A percentile compares a stretch with the other conserved stretches of the same genome.
Conservation (phyloP, 2,329 filamentous ascomycete species). For the Colletotrichum sp. region DNA sequence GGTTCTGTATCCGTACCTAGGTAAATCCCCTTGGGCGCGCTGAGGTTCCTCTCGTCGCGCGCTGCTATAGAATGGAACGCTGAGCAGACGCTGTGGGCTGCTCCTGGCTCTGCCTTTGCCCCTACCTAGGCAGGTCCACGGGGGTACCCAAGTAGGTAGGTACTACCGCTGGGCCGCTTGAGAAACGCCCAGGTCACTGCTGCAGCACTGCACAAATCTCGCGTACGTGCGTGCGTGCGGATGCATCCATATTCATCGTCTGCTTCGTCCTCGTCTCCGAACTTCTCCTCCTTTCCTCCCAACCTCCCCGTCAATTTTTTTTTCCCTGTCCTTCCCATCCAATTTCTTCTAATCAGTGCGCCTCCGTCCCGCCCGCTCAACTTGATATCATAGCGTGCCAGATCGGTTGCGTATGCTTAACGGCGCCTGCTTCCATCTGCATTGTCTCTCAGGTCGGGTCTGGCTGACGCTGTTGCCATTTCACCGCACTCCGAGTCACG, state of each 20-base stretch:
- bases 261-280: not conserved
- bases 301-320: not conserved
- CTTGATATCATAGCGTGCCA: not conserved
- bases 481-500: slow-evolving; percentile 20
- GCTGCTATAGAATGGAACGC: not conserved
- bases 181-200: not conserved
- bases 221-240: slow-evolving; percentile 15
- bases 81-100: not conserved
- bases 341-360: not conserved
- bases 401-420: slow-evolving; percentile 1
- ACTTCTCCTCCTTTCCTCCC: slow-evolving; percentile 9
- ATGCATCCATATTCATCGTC: slow-evolving; percentile 14
- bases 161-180: not conserved
- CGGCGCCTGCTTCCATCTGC: not conserved
- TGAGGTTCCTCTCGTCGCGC: not conserved
- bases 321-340: not conserved
- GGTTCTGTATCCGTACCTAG: not conserved
- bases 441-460: not conserved
- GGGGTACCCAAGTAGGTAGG: not conserved
- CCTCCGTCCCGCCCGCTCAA: not conserved
- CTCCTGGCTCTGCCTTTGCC: not conserved
- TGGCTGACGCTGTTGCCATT: slow-evolving; percentile 12
- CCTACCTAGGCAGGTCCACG: not conserved
- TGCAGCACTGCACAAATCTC: slow-evolving; percentile 14
- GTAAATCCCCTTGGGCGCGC: not conserved